A percentile compares a stretch with the other conserved stretches of the same genome.
phyloP scores from a whole-genome alignment of 257 asterid genomes.

The Nicotiana obtusifolia region DNA sequence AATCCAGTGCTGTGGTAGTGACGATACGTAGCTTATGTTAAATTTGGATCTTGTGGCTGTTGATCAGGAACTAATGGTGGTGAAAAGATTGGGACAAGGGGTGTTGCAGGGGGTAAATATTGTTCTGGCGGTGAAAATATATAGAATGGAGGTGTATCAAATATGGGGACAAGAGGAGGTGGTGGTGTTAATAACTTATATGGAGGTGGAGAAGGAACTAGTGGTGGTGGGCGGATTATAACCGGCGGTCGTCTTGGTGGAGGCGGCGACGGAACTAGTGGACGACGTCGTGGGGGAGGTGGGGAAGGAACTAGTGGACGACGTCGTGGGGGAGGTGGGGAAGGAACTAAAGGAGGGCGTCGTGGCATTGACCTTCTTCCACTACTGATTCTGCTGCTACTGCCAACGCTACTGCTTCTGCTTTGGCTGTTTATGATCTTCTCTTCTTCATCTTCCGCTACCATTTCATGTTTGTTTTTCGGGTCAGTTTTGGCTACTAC shows the following conservation, averaged over 20 bases:
- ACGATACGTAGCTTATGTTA: neutral
- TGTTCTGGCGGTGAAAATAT: neutral
- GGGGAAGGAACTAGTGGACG: neutral
- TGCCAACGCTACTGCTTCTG: neutral
- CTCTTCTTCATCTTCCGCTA: neutral
- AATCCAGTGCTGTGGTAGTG: too few relatives aligned
- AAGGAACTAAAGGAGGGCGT: neutral
- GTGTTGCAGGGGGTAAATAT: neutral
- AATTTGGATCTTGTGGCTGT: neutral
- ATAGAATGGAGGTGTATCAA: neutral
- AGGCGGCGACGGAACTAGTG: neutral
- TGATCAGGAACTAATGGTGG: slow-evolving; percentile 1
- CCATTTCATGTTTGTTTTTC: neutral
- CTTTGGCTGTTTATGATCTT: neutral
- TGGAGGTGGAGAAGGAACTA: neutral
- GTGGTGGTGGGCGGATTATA: neutral
- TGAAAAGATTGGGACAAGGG: neutral
- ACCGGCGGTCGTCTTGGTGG: neutral
- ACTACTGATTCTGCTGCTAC: neutral
- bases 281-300: neutral
- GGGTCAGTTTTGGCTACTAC: neutral
- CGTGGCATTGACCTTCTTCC: neutral
- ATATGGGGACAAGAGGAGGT: neutral
- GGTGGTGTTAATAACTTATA: neutral
- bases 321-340: neutral